Conservation (phyloP, 331 rosid species). For the Pyracantha coccinea region DNA sequence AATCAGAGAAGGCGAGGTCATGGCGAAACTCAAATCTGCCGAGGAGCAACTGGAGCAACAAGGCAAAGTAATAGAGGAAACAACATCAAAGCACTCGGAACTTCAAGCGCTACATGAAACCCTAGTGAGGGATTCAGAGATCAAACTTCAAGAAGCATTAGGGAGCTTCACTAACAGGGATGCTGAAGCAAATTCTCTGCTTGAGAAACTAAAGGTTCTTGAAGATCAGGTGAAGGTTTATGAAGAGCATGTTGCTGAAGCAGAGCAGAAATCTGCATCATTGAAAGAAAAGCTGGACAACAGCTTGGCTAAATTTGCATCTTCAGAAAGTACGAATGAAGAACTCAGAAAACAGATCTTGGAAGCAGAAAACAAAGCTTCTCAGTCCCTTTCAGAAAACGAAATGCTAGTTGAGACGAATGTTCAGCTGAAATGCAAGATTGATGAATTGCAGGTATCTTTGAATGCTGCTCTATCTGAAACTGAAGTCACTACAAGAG, state of each 20-base stretch:
- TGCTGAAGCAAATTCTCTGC: conserved; percentile 63
- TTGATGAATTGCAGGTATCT: conserved; percentile 70
- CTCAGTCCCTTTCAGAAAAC: conserved; percentile 60
- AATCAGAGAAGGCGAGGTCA: conserved; percentile 50
- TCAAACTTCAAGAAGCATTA: conserved; percentile 59
- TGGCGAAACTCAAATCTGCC: conserved; percentile 49
- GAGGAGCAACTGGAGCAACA: conserved; percentile 58
- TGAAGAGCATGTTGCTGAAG: conserved; percentile 38
- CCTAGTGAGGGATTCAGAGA: conserved; percentile 56
- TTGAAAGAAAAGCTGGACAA: conserved; percentile 51
- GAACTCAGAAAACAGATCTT: conserved; percentile 44
- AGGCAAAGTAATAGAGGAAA: conserved; percentile 40
- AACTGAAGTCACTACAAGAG: conserved; percentile 49
- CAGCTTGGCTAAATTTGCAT: conserved; percentile 44
- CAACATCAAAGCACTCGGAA: conserved; percentile 51
- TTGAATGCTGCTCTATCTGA: conserved; percentile 50
- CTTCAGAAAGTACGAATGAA: conserved; percentile 50
- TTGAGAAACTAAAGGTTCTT: conserved; percentile 52
- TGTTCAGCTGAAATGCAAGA: conserved; percentile 62
- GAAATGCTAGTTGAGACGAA: conserved; percentile 68
- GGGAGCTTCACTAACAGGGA: conserved; percentile 48
- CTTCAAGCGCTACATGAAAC: conserved; percentile 66
- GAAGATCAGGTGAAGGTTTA: conserved; percentile 43
- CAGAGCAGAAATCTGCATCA: conserved; percentile 32
- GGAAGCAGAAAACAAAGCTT: conserved; percentile 46